phyloP scores from a whole-genome alignment of 73 alveolate species.

The Durusdinium trenchii region DNA sequence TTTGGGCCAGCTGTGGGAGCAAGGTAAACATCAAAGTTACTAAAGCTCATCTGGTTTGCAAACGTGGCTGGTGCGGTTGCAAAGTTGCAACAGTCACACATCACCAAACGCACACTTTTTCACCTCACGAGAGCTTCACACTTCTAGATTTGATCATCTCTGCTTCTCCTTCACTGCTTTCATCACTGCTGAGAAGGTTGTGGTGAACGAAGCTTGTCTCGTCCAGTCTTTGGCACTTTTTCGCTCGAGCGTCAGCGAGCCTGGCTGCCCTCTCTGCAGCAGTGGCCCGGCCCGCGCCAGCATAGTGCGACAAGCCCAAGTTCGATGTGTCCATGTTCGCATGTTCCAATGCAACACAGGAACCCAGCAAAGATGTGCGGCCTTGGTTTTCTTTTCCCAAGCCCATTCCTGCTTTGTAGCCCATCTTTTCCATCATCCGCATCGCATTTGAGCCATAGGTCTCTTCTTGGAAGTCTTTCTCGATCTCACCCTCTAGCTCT shows the following conservation, averaged over 20 bases:
- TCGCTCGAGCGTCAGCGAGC: conserved; percentile 88
- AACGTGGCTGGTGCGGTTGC: no score
- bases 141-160: conserved; percentile 45
- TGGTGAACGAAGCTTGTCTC: conserved; percentile 59
- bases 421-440: conserved; percentile 94
- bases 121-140: conserved; percentile 12
- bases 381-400: conserved; percentile 85
- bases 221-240: conserved; percentile 89
- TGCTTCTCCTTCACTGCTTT: conserved; percentile 83
- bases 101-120: neutral
- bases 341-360: conserved; percentile 80
- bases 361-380: conserved; percentile 83
- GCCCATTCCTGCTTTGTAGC: conserved; percentile 91
- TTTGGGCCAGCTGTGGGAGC: no score
- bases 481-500: conserved; percentile 81
- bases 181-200: conserved; percentile 86
- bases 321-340: conserved; percentile 44
- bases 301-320: conserved; percentile 79
- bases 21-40: no score
- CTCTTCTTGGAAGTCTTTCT: conserved; percentile 85
- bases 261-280: conserved; percentile 94
- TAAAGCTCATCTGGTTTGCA: no score
- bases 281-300: conserved; percentile 82
- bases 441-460: conserved; percentile 93
- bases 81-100: neutral